These are phyloP conservation scores for Luzula sylvatica DNA, from an alignment of 176 grass and related monocot genomes.

Conservation along the genomic window DNA sequence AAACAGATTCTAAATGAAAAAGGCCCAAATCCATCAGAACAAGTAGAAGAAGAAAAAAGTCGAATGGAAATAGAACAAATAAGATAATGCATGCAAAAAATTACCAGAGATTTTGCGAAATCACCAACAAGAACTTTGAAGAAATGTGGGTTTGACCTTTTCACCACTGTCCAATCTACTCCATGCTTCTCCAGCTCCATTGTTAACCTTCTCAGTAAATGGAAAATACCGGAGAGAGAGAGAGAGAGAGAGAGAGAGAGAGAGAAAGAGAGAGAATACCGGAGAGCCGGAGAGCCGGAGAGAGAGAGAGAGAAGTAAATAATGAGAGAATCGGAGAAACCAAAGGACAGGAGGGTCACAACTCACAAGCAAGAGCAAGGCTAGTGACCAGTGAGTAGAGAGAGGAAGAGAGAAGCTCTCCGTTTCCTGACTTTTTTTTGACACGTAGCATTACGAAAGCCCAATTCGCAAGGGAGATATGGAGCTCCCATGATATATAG, in stretches of 20 bases:
- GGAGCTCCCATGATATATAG: too few species aligned
- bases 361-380: too few species aligned
- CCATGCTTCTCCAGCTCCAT: conserved; percentile 19
- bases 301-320: neutral
- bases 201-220: neutral
- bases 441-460: too few species aligned
- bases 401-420: too few species aligned
- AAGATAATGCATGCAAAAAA: neutral
- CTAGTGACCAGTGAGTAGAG: too few species aligned
- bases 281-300: too few species aligned
- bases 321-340: conserved; percentile 1
- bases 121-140: conserved; percentile 91
- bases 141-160: conserved; percentile 63
- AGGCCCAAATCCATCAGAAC: too few species aligned
- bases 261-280: conserved; percentile 10
- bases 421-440: too few species aligned
- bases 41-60: too few species aligned
- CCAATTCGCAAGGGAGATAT: too few species aligned
- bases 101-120: conserved; percentile 62
- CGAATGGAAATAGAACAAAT: neutral
- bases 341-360: neutral
- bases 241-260: neutral
- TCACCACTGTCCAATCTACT: conserved; percentile 17
- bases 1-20: too few species aligned
- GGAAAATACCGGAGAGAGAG: neutral